Conservation (phyloP, 1,284 basidiomycete genomes). For the Vanrija sp. region DNA sequence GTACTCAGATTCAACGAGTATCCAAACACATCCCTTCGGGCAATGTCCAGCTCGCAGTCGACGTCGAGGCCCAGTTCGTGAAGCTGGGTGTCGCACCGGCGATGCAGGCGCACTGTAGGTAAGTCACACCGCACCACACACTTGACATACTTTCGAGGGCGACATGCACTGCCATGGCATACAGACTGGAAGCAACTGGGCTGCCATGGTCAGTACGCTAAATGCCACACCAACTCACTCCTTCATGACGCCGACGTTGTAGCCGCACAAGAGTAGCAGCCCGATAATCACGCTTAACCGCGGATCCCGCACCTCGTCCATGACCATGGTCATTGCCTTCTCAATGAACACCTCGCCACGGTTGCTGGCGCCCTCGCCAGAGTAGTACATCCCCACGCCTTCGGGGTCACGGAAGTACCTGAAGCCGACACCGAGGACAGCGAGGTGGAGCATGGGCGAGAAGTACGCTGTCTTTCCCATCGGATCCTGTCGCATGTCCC, state of each 20-base stretch:
- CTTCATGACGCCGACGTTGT: slow-evolving; percentile 14
- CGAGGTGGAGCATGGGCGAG: slow-evolving; percentile 20
- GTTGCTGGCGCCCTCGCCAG: neutral
- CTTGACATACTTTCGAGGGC: slow-evolving; percentile 1
- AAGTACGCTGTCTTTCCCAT: slow-evolving; percentile 16
- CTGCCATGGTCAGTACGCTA: neutral
- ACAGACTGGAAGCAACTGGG: slow-evolving; percentile 1
- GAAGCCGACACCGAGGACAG: slow-evolving; percentile 21
- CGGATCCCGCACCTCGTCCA: slow-evolving; percentile 14
- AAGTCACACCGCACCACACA: neutral
- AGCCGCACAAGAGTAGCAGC: slow-evolving; percentile 13
- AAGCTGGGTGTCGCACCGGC: slow-evolving; percentile 20
- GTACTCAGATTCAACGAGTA: slow-evolving; percentile 16
- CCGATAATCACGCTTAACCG: slow-evolving; percentile 18
- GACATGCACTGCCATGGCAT: slow-evolving; percentile 1
- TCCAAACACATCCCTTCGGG: slow-evolving; percentile 20
- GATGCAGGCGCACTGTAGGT: slow-evolving; percentile 16
- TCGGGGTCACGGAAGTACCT: slow-evolving; percentile 14
- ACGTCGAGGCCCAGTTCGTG: slow-evolving; percentile 12
- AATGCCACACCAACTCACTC: slow-evolving; percentile 14
- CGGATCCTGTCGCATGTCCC: slow-evolving; percentile 17
- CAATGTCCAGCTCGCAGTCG: slow-evolving; percentile 18
- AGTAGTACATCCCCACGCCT: slow-evolving; percentile 16
- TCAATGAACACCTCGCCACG: slow-evolving; percentile 17
- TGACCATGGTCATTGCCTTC: slow-evolving; percentile 12